Percentiles rank a stretch among this genome's conserved stretches.
Evolutionary conservation across 768 basidiomycete genomes (phyloP).

Genomic region (Boletus bicolor): DNA sequence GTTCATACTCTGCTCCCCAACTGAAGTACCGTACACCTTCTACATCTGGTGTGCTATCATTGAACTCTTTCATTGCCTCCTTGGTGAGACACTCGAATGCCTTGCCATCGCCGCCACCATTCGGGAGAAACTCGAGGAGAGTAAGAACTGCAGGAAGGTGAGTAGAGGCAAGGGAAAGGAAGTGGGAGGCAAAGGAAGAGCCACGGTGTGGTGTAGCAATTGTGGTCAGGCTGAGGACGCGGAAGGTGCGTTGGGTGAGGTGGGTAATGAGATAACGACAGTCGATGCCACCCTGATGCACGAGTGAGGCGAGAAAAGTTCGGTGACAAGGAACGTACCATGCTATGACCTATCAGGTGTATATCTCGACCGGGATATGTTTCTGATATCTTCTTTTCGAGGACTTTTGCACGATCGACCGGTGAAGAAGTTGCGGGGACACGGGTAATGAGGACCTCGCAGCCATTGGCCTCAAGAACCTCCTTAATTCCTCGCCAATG

Average conservation of each 20-base stretch:
- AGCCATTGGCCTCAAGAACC: constrained; percentile 83
- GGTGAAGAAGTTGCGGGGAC: constrained; percentile 93
- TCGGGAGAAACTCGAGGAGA: constrained; percentile 80
- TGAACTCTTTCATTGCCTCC: constrained; percentile 85
- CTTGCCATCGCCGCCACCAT: constrained; percentile 90
- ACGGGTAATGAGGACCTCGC: constrained; percentile 87
- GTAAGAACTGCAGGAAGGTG: constrained; percentile 69
- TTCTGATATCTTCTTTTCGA: constrained; percentile 78
- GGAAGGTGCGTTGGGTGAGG: constrained; percentile 72
- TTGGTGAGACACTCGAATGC: constrained; percentile 88
- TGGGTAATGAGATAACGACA: constrained; percentile 87
- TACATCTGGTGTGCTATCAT: constrained; percentile 78
- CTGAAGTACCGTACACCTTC: constrained; percentile 84
- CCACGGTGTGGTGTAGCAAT: constrained; percentile 95
- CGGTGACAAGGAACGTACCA: constrained; percentile 43
- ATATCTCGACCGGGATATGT: constrained; percentile 80
- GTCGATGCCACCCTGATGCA: constrained; percentile 82
- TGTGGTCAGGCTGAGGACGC: constrained; percentile 84
- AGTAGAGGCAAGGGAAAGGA: constrained; percentile 65
- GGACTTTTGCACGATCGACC: constrained; percentile 82
- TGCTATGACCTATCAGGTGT: constrained; percentile 84
- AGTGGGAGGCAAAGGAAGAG: constrained; percentile 90
- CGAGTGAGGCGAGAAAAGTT: not conserved
- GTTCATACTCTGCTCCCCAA: constrained; percentile 91
- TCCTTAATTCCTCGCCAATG: constrained; percentile 98